Evolutionary conservation across 2,329 filamentous ascomycete species (phyloP), one percentile per base, ranked within the genome.

Genomic region (Epichloe festucae): DNA sequence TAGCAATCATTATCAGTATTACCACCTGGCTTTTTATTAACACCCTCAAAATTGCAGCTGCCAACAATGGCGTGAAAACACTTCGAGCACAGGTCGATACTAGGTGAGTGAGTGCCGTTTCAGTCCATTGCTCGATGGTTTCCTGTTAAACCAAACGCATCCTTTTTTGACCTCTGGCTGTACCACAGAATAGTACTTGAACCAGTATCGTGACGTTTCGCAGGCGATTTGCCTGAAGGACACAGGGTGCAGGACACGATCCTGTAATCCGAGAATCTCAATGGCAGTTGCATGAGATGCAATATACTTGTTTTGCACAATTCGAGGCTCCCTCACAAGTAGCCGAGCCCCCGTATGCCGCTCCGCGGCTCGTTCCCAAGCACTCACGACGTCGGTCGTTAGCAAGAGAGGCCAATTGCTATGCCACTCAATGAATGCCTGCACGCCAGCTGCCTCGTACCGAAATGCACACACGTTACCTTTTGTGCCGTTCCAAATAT

Each of bases 121-220:
- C 27, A 31, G 8, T 31, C 27, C 27, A 27, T 31, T 10, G 27
- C 27, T 31, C 27, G 8, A 31, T 31, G 27, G 8, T 31, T 10
- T 8, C 27, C 27, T 10, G 1, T 3, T 31, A 11, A 31, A 8
- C 8, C 27, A 31, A 31, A 31, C 8, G 27, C 8, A 31, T 31
- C 27, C 27, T 31, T 10, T 31, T 31, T 31, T 31, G 1, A 31
- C 27, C 27, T 10, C 27, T 31, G 8, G 8, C 1, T 4, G 8
- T 10, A 31, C 27, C 27, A 31, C 27, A 31, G 45, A 38, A 40
- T 48, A 48, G 14, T 48, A 40, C 17, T 40, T 48, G 11, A 48
- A 48, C 36, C 46, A 48, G 46, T 48, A 48, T 48, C 46, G 46
- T 27, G 36, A 48, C n/a, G 36, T 48, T 35, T 48, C 46, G 46